These are phyloP conservation scores for Flaveria ramosissima DNA, from an alignment of 129 eudicot genomes.

Conservation along the genomic window DNA sequence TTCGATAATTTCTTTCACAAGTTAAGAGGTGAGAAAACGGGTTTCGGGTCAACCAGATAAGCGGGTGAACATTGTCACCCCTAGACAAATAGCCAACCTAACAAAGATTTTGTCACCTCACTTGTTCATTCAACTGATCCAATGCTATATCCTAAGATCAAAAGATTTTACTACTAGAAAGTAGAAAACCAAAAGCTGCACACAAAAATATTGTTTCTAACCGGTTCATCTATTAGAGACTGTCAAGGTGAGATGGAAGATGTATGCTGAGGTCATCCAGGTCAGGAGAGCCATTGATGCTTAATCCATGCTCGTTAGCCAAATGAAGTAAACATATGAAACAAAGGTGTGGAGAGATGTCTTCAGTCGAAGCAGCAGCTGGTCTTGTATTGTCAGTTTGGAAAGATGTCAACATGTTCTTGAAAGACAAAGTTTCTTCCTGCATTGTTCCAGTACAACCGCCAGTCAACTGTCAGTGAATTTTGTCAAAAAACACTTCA, in stretches of 20 bases:
- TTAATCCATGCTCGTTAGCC: slow-evolving; percentile 75
- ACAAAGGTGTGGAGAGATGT: slow-evolving; percentile 72
- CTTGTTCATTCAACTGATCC: slow-evolving; percentile 21
- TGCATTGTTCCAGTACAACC: slow-evolving; percentile 23
- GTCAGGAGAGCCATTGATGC: slow-evolving; percentile 47
- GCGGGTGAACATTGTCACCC: neutral
- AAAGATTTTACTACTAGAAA: neutral
- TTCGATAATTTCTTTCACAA: neutral
- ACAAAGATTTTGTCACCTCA: neutral
- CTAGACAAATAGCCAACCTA: neutral
- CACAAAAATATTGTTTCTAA: neutral
- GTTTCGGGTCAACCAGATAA: neutral
- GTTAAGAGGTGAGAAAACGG: neutral
- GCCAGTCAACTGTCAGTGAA: neutral
- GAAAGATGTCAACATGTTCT: slow-evolving; percentile 49
- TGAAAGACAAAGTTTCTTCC: slow-evolving; percentile 62
- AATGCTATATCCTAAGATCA: neutral
- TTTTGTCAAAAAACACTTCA: neutral
- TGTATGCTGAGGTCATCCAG: slow-evolving; percentile 63
- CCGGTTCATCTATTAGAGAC: neutral
- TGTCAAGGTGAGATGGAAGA: slow-evolving; percentile 30
- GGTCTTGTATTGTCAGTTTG: slow-evolving; percentile 40
- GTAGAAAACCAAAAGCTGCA: slow-evolving; percentile 17
- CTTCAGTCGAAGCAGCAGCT: slow-evolving; percentile 50
- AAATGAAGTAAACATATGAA: slow-evolving; percentile 73